Base-by-base conservation (phyloP, 75 land plant genomes). In the Pinus tabuliformis region DNA sequence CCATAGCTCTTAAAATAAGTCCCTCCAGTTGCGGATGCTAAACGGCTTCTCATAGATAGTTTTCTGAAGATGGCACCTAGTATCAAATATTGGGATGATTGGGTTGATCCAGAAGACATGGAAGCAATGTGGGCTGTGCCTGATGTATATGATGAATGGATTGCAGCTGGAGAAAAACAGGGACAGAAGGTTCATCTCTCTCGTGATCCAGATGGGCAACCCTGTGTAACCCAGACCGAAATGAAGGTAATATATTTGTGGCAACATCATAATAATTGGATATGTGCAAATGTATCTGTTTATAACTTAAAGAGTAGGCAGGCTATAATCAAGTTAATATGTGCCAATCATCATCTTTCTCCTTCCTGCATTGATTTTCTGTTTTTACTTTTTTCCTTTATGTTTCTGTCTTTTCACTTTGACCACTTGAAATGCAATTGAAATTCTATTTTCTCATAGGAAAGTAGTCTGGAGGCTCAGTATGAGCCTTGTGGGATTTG, bases 1-100 rank as follows among this genome's bases (percentile, higher is more conserved):
- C 1, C 21, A 20, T 68, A 30, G 49, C 52, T n/a, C 36, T 42
- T 68, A 42, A 42, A 42, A 42, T 39, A n/a, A 42, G 49, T 42
- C 72, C 52, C 52, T n/a, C 52, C 72, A 68, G 22, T n/a, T 42
- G 42, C 36, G 16, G 22, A 42, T 68, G 1, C 70, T 66, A 49
- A 42, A 66, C 42, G n/a, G 33, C 12, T 66, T 66, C 18, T 66
- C 8, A 66, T 15, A 15, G 12, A 5, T 39, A 17, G 45, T 39
- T 66, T 20, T 39, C 7, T 26, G 33, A 39, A 18, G 18, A 66
- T 66, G 70, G 70, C 45, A 5, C 70, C 70, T 49, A 88, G 80
- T 74, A 92, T 85, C 84, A 94, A 85, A 73, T 97, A 87, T 74
- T 94, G 95, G 99, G 89, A 97, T 79, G 99, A 97, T 64, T 97